Evolutionary conservation across 2,329 filamentous ascomycete genomes (phyloP), one percentile per base, ranked within the genome.

Genomic region (Neofusicoccum kwambonambiense): DNA sequence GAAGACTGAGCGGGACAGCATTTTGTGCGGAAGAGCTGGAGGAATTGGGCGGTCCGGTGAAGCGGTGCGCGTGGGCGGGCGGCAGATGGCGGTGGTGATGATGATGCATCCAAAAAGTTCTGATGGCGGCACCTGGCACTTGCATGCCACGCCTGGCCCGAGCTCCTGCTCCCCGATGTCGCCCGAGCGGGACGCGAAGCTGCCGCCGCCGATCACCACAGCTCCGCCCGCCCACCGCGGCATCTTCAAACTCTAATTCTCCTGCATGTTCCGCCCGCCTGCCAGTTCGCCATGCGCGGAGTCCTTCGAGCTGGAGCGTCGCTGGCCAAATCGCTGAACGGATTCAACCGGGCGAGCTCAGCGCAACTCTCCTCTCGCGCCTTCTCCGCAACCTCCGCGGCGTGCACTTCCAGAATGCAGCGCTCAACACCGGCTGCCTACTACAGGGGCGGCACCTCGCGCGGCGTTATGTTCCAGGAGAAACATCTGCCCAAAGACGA

Each of bases 401-500:
- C 42, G 2, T 8, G 22, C 12, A 13, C n/a, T 11, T 52, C 50
- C 15, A 52, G 3, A 22, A 45, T 42, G 22, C 69, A 69, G 62
- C 51, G 45, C 17, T 64, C 66, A 6, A 60, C 56, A 7, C 67
- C 79, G 13, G 86, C 86, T 8, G 79, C 85, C 49, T 89, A 88
- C 75, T 89, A 88, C 72, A 86, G 89, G 52, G 88, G 88, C 60
- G 89, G 89, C 31, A 90, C 88, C n/a, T 90, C 88, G 15, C 85
- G 88, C 66, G 89, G 86, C 13, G 79, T 91, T 37, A 82, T 91
- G 68, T 83, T 89, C 73, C 78, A 82, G 17, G 72, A 79, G 31
- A 70, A 77, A n/a, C 75, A 87, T 69, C 80, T 89, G 0, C 86
- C 87, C 0, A 13, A 62, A 0, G 71, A 83, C 54, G 76, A 74